Evolutionary conservation across 2,329 filamentous ascomycete species (phyloP).

Genomic region (Metarhizium guizhouense): DNA sequence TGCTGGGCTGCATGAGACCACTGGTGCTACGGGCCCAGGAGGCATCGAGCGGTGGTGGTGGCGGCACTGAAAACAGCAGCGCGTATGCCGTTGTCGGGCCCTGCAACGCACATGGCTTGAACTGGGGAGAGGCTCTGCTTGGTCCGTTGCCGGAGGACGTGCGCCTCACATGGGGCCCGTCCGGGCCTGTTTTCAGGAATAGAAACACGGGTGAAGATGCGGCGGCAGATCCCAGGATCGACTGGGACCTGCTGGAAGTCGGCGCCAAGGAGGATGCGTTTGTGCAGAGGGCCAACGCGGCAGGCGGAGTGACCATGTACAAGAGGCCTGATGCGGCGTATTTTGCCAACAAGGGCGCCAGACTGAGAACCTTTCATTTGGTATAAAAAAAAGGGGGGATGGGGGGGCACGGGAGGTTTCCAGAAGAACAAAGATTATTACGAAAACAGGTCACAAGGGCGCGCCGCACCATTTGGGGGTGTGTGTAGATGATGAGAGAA

Average conservation of each 20-base stretch:
- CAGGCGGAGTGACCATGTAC: neutral
- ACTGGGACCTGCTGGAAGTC: neutral
- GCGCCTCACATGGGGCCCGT: neutral
- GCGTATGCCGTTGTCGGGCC: neutral
- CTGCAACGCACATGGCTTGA: neutral
- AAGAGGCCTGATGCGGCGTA: neutral
- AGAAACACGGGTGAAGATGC: neutral
- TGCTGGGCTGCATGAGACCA: neutral
- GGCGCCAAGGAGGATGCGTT: neutral
- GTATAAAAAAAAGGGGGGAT: neutral
- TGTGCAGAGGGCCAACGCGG: neutral
- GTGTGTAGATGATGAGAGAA: too few relatives aligned
- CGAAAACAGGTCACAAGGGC: too few relatives aligned
- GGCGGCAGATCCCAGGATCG: neutral
- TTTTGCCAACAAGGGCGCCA: neutral
- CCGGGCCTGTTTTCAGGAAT: neutral
- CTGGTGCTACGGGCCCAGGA: neutral
- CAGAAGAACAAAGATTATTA: too few relatives aligned
- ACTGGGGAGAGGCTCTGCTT: neutral
- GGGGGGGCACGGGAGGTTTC: neutral
- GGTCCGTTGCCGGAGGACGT: neutral
- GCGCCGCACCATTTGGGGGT: too few relatives aligned
- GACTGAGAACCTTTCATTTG: neutral
- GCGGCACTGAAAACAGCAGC: neutral
- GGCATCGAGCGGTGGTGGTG: neutral